Percentiles rank a stretch among this genome's conserved stretches.
These are phyloP conservation scores for Penicillium bovifimosum DNA, from an alignment of 495 filamentous ascomycete species.

Conservation along the genomic window DNA sequence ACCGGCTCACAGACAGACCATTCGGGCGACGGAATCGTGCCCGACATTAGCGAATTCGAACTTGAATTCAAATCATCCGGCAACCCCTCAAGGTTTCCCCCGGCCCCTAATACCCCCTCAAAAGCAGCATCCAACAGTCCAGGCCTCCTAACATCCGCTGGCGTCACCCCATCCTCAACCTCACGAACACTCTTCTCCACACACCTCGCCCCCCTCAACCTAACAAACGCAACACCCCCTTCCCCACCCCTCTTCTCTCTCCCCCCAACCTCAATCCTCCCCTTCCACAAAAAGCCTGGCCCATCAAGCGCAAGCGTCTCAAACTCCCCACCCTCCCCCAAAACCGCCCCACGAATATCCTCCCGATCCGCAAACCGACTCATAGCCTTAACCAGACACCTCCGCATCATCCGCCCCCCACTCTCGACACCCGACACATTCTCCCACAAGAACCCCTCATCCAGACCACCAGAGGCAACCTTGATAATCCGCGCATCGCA, in stretches of 20 bases:
- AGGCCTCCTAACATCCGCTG: constrained; percentile 35
- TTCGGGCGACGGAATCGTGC: not conserved
- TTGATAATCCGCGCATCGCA: constrained; percentile 88
- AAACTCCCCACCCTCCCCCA: constrained; percentile 95
- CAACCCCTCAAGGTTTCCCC: not conserved
- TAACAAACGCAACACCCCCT: constrained; percentile 65
- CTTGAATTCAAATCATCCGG: not conserved
- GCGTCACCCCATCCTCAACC: constrained; percentile 29
- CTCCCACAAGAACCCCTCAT: constrained; percentile 75
- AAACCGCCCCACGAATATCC: constrained; percentile 55
- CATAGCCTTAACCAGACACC: constrained; percentile 56
- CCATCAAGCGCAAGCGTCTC: constrained; percentile 88
- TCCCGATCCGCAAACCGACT: constrained; percentile 56
- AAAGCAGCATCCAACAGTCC: constrained; percentile 41
- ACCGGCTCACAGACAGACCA: constrained; percentile 13
- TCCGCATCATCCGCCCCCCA: constrained; percentile 41
- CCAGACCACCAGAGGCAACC: constrained; percentile 84
- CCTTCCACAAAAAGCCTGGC: constrained; percentile 63
- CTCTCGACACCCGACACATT: constrained; percentile 52
- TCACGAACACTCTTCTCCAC: constrained; percentile 38
- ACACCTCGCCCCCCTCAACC: constrained; percentile 51
- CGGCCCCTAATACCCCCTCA: constrained; percentile 12
- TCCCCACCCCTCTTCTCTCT: constrained; percentile 54
- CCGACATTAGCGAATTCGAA: not conserved
- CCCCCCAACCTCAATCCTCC: constrained; percentile 58